phyloP scores from a whole-genome alignment of 768 basidiomycete genomes.

The Termitomyces sp. region DNA sequence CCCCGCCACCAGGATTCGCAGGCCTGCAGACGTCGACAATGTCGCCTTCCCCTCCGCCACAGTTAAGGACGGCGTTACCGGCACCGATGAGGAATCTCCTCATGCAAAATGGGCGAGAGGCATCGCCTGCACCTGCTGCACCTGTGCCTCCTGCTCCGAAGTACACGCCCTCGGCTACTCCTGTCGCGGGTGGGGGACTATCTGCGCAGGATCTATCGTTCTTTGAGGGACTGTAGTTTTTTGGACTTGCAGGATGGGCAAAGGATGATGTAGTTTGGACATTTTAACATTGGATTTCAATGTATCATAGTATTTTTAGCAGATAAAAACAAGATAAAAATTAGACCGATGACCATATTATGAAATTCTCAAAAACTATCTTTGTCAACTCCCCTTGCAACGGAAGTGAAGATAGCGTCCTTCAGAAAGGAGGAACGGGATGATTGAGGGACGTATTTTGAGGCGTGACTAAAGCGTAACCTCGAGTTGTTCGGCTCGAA shows the following conservation, averaged over 20 bases:
- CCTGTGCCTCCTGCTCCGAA: neutral
- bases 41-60: neutral
- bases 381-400: no score
- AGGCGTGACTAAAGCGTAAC: no score
- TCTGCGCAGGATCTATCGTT: conserved; percentile 86
- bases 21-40: conserved; percentile 3
- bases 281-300: neutral
- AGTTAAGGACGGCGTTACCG: neutral
- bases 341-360: neutral
- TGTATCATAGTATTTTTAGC: neutral
- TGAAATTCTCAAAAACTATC: neutral
- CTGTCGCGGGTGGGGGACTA: conserved; percentile 59
- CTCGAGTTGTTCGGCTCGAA: no score
- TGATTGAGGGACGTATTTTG: no score
- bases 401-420: no score
- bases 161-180: conserved; percentile 18
- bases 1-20: conserved; percentile 11
- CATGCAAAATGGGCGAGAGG: neutral
- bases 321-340: no score
- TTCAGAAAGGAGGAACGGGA: no score
- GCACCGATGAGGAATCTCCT: neutral
- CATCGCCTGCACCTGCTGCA: neutral
- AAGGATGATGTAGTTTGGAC: neutral
- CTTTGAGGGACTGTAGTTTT: conserved; percentile 70
- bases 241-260: no score